phyloP scores from a whole-genome alignment of 768 basidiomycete species.

The Pisolithus marmoratus region DNA sequence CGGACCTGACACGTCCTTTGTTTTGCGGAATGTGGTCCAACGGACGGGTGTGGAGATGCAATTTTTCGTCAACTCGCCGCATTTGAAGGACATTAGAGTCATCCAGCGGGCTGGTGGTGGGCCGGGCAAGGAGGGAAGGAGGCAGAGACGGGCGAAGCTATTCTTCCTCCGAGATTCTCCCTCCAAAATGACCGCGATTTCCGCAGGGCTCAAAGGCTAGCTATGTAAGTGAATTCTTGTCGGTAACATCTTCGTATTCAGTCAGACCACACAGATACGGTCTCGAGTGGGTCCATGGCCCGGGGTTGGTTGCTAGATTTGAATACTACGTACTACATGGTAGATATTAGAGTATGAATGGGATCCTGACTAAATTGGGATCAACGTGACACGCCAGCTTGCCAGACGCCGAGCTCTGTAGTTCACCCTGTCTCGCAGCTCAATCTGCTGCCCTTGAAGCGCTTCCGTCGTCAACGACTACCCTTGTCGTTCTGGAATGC shows the following conservation, averaged over 20 bases:
- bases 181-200: constrained; percentile 77
- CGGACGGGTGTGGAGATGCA: constrained; percentile 92
- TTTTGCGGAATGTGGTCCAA: constrained; percentile 84
- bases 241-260: no score
- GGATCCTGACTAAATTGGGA: neutral
- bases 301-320: neutral
- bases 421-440: no score
- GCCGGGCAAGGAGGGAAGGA: constrained; percentile 39
- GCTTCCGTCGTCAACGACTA: constrained; percentile 6
- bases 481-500: constrained; percentile 28
- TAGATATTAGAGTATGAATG: no score
- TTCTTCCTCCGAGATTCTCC: constrained; percentile 80
- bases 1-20: constrained; percentile 84
- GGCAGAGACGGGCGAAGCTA: constrained; percentile 73
- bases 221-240: constrained; percentile 12
- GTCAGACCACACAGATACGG: constrained; percentile 1
- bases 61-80: constrained; percentile 80
- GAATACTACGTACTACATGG: neutral
- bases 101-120: constrained; percentile 50
- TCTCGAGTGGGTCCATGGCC: neutral
- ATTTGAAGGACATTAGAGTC: constrained; percentile 82
- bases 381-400: neutral
- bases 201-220: constrained; percentile 20
- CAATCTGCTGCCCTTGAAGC: neutral
- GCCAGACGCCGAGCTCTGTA: constrained; percentile 9